phyloP scores from a whole-genome alignment of 225 moss, liverwort and hornwort species.

The Pleurozium schreberi region DNA sequence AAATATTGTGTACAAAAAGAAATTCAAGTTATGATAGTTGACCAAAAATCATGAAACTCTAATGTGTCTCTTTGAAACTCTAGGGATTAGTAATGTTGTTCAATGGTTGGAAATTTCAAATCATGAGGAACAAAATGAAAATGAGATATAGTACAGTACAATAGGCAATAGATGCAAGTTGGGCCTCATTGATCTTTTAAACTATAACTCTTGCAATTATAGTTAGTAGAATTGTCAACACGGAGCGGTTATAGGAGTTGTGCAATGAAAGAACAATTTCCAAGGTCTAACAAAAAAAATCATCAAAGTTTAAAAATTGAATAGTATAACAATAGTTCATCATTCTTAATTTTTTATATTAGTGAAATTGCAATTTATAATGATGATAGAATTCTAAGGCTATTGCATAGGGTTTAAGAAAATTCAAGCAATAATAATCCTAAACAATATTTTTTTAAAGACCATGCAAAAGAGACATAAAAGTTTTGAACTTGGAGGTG shows the following conservation, averaged over 20 bases:
- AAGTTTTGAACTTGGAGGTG: background rate
- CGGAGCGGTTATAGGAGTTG: background rate
- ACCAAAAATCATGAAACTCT: background rate
- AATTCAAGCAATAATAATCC: background rate
- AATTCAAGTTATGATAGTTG: accelerated
- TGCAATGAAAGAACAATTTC: too few species aligned
- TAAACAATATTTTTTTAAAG: background rate
- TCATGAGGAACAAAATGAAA: background rate
- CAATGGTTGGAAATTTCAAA: background rate
- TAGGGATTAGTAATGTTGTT: accelerated
- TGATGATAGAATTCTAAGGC: background rate
- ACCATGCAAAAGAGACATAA: background rate
- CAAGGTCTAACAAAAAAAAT: background rate
- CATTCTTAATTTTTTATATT: background rate
- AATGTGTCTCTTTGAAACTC: background rate
- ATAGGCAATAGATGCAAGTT: background rate
- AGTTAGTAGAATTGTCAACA: background rate
- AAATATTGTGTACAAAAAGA: background rate
- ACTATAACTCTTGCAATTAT: too few species aligned
- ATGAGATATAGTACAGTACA: background rate
- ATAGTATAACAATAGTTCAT: too few species aligned
- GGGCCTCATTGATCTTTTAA: accelerated
- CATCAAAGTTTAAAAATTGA: background rate
- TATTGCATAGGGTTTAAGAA: background rate
- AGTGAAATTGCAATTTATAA: background rate